A percentile compares a stretch with the other conserved stretches of the same genome.
Conservation (phyloP, 75 land plant species). For the Cryptomeria japonica region DNA sequence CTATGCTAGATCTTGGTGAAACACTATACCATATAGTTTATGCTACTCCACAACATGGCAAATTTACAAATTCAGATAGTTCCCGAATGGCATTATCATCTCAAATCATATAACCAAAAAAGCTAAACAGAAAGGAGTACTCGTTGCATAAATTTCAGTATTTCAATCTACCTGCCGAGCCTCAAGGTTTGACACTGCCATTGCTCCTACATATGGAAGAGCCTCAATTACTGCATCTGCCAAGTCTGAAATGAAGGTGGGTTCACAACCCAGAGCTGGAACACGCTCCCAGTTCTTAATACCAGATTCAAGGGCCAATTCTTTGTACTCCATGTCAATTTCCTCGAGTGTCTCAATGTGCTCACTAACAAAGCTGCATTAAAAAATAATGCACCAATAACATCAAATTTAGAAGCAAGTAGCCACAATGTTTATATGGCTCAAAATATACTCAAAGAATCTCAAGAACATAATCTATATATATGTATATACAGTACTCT, state of each 20-base stretch:
- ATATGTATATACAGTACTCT: not conserved
- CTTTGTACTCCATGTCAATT: constrained; percentile 98
- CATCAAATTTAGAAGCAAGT: constrained; percentile 1
- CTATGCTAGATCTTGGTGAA: not conserved
- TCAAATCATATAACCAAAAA: not conserved
- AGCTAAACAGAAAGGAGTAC: not conserved
- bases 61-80: not conserved
- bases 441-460: not conserved
- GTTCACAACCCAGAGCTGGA: constrained; percentile 95
- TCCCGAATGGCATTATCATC: not conserved
- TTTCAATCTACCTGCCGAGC: constrained; percentile 81
- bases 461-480: not conserved
- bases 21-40: not conserved
- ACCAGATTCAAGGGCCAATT: constrained; percentile 93
- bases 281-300: constrained; percentile 97
- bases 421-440: not conserved
- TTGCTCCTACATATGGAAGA: constrained; percentile 98
- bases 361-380: constrained; percentile 97
- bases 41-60: not conserved
- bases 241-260: constrained; percentile 89
- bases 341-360: constrained; percentile 98
- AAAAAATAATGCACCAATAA: constrained; percentile 4
- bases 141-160: constrained; percentile 3
- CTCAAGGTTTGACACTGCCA: constrained; percentile 98
- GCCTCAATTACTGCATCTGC: constrained; percentile 99